Base-by-base conservation (phyloP, 2,329 filamentous ascomycete genomes). In the Triangularia verruculosa region DNA sequence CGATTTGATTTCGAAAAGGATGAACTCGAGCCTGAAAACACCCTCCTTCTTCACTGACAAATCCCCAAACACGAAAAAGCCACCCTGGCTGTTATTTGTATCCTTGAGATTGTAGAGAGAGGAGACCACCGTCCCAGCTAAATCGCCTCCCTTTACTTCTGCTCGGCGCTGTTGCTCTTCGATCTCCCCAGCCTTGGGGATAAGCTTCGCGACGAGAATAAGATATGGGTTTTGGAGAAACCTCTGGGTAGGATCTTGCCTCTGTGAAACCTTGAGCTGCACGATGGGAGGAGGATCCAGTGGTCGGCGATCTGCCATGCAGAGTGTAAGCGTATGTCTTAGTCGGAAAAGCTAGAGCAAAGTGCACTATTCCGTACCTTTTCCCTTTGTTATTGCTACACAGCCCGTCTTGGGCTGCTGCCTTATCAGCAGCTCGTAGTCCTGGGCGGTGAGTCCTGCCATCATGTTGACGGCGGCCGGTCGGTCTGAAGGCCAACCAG, bases 31-130 rank as follows among this genome's bases (percentile, higher is more conserved):
- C 34, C 88, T 83, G 73, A 88, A 94, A 20, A 80, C 82, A 28
- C 93, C 93, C 70, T 90, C 86, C 24, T 87, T 80, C 72, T 89
- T 89, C 65, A 94, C 87, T 0, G 91, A 95, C 22, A 97, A 80
- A 75, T 97, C 92, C 4, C 90, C 90, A 75, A 96, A 96, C n/a
- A 96, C 89, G 72, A 96, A 96, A 77, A 93, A 96, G 0, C 89
- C 92, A 11, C 90, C 90, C 75, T 95, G 91, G 78, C 80, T 81
- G 72, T 93, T 93, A 71, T 89, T 83, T 2, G 86, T 82, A 73
- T 96, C 91, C 74, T 95, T 94, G 61, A 96, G 79, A 61, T 91
- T 85, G 75, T 96, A 91, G 57, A 95, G 81, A 8, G 92, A 96
- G 1, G 92, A 96, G 4, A 91, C 89, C 51, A 90, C 80, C 4